phyloP scores from a whole-genome alignment of 2,329 filamentous ascomycete genomes.

The Xylaria sp. region DNA sequence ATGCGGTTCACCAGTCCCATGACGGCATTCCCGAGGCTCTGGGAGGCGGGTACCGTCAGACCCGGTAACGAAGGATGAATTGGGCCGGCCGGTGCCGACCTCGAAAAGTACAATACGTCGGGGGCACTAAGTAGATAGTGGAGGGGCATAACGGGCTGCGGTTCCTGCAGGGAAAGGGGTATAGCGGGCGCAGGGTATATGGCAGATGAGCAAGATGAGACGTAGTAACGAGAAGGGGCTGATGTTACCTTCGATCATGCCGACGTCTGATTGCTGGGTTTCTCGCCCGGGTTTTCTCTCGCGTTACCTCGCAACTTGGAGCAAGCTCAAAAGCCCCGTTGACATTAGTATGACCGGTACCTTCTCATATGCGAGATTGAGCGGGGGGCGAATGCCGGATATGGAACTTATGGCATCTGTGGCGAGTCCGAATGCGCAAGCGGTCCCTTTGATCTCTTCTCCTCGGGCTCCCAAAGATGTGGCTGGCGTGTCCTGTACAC shows the following conservation, averaged over 20 bases:
- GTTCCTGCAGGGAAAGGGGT: conserved; percentile 4
- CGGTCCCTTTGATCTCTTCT: not conserved
- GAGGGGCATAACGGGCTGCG: not conserved
- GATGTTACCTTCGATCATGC: not conserved
- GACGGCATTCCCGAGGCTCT: not conserved
- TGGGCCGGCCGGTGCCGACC: not conserved
- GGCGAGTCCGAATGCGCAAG: not conserved
- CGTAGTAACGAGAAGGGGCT: not conserved
- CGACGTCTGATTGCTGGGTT: not conserved
- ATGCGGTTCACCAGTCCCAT: not conserved
- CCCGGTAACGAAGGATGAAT: not conserved
- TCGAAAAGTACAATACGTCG: too few relatives aligned
- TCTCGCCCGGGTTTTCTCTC: not conserved
- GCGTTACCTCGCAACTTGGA: not conserved
- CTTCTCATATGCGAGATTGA: not conserved
- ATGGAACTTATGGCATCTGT: too few relatives aligned
- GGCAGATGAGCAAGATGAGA: not conserved
- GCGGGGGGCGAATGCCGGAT: not conserved
- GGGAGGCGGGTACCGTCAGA: conserved; percentile 9
- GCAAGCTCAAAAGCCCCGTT: not conserved
- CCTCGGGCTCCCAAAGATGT: not conserved
- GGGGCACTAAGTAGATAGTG: not conserved
- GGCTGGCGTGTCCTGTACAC: not conserved
- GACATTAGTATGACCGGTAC: not conserved
- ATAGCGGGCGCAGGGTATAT: not conserved